Conservation (phyloP, 805 yeast genomes). For the Cyberlindnera amylophila region DNA sequence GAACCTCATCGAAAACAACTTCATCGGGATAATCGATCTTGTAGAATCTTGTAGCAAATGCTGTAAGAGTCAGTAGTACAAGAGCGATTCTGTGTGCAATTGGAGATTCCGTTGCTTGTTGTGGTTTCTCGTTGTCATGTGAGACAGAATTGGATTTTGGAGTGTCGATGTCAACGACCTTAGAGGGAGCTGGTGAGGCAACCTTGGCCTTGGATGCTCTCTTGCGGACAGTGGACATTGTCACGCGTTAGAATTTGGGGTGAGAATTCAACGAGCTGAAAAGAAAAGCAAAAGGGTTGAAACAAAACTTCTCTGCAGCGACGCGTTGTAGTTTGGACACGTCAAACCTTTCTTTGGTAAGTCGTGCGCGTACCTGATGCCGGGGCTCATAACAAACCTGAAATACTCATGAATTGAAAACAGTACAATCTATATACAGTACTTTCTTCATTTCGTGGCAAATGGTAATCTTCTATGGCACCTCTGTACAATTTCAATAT, state of each 20-base stretch:
- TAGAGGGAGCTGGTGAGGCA: background rate
- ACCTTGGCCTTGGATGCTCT: slow-evolving; percentile 7
- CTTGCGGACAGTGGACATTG: slow-evolving; percentile 18
- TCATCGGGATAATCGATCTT: slow-evolving; percentile 61
- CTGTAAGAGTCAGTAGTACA: slow-evolving; percentile 55
- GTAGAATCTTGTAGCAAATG: slow-evolving; percentile 64
- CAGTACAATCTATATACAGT: background rate
- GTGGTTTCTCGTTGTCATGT: background rate
- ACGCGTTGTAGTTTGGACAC: too few relatives aligned
- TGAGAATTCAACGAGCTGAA: background rate
- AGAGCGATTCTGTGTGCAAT: slow-evolving; percentile 42
- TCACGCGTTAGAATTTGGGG: background rate
- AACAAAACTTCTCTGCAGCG: too few relatives aligned
- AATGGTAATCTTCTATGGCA: slow-evolving; percentile 72
- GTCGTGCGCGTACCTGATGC: too few relatives aligned
- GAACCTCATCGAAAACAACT: slow-evolving; percentile 85
- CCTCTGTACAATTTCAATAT: slow-evolving; percentile 51
- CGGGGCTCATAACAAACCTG: too few relatives aligned
- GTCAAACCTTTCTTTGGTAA: too few relatives aligned
- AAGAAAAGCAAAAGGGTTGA: too few relatives aligned
- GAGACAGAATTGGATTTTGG: too few relatives aligned
- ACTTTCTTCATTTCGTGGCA: slow-evolving; percentile 43
- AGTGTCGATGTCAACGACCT: background rate
- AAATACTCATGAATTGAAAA: background rate
- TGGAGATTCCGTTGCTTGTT: slow-evolving; percentile 1